phyloP scores from a whole-genome alignment of 2,329 filamentous ascomycete species.

The Thielaviopsis euricoi region DNA sequence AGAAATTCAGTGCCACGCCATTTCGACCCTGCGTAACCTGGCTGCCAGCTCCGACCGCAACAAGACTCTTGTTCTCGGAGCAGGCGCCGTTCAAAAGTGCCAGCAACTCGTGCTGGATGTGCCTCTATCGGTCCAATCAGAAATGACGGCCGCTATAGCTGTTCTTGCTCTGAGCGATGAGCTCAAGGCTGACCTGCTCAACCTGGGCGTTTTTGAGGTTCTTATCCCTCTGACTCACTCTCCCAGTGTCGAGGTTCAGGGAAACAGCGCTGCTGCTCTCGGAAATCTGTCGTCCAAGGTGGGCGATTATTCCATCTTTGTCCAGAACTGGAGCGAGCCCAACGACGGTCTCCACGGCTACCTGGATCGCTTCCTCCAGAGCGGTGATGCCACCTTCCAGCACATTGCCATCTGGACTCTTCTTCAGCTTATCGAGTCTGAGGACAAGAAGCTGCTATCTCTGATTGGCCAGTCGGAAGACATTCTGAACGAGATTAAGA shows the following conservation, averaged over 20 bases:
- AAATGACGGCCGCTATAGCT: constrained; percentile 99
- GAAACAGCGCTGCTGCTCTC: constrained; percentile 89
- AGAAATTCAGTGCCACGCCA: constrained; percentile 97
- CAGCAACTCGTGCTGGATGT: constrained; percentile 91
- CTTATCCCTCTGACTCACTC: constrained; percentile 90
- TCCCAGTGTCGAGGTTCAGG: constrained; percentile 92
- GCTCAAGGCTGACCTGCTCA: constrained; percentile 77
- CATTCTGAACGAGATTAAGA: constrained; percentile 79
- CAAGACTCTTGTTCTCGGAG: constrained; percentile 93
- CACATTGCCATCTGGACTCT: constrained; percentile 98
- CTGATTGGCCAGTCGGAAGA: constrained; percentile 82
- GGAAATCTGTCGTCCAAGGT: constrained; percentile 97
- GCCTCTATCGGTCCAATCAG: constrained; percentile 85
- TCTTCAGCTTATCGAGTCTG: constrained; percentile 85
- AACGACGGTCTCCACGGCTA: constrained; percentile 94
- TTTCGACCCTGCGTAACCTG: constrained; percentile 87
- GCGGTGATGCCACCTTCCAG: constrained; percentile 92
- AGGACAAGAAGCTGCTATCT: constrained; percentile 75
- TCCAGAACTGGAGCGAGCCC: constrained; percentile 83
- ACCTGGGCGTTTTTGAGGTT: constrained; percentile 88
- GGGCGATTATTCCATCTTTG: constrained; percentile 90
- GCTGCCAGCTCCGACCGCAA: constrained; percentile 95
- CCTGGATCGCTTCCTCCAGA: constrained; percentile 78
- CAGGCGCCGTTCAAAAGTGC: constrained; percentile 94
- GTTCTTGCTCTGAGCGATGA: constrained; percentile 92